Evolutionary conservation across 2,329 filamentous ascomycete genomes (phyloP), one percentile per base, ranked within the genome.

Genomic region (Alternaria conjuncta): DNA sequence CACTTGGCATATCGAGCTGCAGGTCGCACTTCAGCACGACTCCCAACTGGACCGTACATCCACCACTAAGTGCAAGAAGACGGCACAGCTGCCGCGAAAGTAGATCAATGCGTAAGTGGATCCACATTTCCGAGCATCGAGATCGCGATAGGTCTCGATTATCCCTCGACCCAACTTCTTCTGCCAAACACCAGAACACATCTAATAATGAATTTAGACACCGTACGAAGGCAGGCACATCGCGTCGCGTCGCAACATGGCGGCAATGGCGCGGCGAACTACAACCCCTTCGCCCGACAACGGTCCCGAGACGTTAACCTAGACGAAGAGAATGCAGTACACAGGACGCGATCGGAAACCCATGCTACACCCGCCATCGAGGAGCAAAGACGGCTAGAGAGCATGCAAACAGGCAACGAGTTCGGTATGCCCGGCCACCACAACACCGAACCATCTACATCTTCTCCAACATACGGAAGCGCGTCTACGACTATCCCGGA

Each of bases 211-310:
- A 51, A 51, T 49, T 49, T 70, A 80, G 78, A 80, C 55, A 55
- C 76, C 18, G 74, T 80, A 70, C 73, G 77, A 61, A 75, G 71
- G 44, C 72, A 79, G 57, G 78, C 78, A 57, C 72, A 78, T 71
- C 75, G 76, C 58, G 69, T 73, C 47, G 78, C 78, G n/a, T 78
- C 76, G 54, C 67, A 64, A 18, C 64, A 65, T 6, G 66, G 65
- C 26, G 64, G 68, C 6, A 70, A 71, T 59, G 73, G 73, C 15
- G 49, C 65, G 11, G 32, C 67, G 32, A 78, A 78, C 51, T 78
- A 75, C 69, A 79, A 80, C 30, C 77, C 77, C 1, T 80, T 79
- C 45, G 76, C 78, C 20, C 66, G 76, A 28, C 63, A 65, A 44
- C 68, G 70, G 30, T 76, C 76, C 20, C 67, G 69, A 50, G 72